These are phyloP conservation scores for Pulchroboletus neoregius DNA, from an alignment of 1,284 basidiomycete genomes.

Conservation along the genomic window DNA sequence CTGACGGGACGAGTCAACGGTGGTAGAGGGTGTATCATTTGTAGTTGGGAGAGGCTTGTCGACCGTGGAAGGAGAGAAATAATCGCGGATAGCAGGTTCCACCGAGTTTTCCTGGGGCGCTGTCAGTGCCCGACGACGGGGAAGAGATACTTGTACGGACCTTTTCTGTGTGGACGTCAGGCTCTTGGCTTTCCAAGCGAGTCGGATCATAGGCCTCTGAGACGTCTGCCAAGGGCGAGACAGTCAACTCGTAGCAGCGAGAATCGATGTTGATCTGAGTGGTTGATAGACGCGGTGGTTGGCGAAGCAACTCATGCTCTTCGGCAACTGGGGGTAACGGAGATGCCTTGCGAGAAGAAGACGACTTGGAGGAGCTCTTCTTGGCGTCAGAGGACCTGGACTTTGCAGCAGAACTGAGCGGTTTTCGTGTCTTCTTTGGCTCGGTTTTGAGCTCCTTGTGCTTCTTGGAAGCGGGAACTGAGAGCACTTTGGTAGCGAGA, in stretches of 20 bases:
- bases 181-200: conserved; percentile 37
- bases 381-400: conserved; percentile 22
- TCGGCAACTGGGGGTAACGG: conserved; percentile 46
- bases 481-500: conserved; percentile 48
- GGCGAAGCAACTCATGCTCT: conserved; percentile 35
- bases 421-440: conserved; percentile 55
- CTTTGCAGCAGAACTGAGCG: conserved; percentile 36
- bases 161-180: conserved; percentile 27
- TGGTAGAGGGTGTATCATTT: conserved; percentile 13
- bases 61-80: conserved; percentile 40
- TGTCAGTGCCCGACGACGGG: conserved; percentile 15
- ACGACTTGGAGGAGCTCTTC: conserved; percentile 31
- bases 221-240: conserved; percentile 59
- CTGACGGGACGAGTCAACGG: conserved; percentile 27
- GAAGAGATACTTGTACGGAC: conserved; percentile 12
- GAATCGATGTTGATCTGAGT: conserved; percentile 44
- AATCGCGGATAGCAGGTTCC: conserved; percentile 53
- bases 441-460: conserved; percentile 43
- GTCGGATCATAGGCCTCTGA: conserved; percentile 47
- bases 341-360: conserved; percentile 38
- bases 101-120: conserved; percentile 43
- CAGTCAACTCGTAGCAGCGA: conserved; percentile 60
- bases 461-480: conserved; percentile 42
- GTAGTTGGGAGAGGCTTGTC: conserved; percentile 13
- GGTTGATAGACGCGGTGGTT: conserved; percentile 24